A percentile compares a stretch with the other conserved stretches of the same genome.
These are phyloP conservation scores for Kwoniella mangroviensis DNA, from an alignment of 768 basidiomycete species.

Conservation along the genomic window DNA sequence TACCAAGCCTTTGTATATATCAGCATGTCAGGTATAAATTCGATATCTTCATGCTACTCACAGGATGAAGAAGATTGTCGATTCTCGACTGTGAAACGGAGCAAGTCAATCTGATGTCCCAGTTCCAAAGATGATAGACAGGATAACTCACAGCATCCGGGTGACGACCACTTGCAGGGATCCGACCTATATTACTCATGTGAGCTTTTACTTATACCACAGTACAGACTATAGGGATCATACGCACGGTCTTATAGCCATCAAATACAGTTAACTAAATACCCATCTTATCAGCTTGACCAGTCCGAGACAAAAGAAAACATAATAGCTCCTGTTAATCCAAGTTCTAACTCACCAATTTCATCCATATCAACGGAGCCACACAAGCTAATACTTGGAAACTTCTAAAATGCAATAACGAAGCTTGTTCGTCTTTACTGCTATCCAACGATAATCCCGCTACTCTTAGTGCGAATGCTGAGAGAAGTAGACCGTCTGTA, in stretches of 20 bases:
- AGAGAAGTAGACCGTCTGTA: slow-evolving; percentile 73
- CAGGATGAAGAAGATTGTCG: slow-evolving; percentile 87
- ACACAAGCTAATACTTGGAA: slow-evolving; percentile 90
- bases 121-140: too few relatives aligned
- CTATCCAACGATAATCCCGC: slow-evolving; percentile 61
- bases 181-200: slow-evolving; percentile 71
- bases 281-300: neutral
- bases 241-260: slow-evolving; percentile 37
- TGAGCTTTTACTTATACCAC: slow-evolving; percentile 60
- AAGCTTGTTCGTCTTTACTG: slow-evolving; percentile 58
- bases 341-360: slow-evolving; percentile 30
- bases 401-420: slow-evolving; percentile 63
- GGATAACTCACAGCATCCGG: slow-evolving; percentile 69
- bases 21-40: slow-evolving; percentile 6
- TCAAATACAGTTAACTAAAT: slow-evolving; percentile 55
- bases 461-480: slow-evolving; percentile 76
- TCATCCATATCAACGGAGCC: slow-evolving; percentile 79
- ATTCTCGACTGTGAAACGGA: slow-evolving; percentile 65
- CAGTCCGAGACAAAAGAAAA: neutral
- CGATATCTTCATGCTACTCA: slow-evolving; percentile 30
- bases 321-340: neutral
- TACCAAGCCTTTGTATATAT: slow-evolving; percentile 62
- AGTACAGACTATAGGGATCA: neutral
- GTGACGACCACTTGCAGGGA: slow-evolving; percentile 93
- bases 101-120: too few relatives aligned